Conservation (phyloP, 1,139 yeast genomes). For the Saccharomyces hybrid region DNA sequence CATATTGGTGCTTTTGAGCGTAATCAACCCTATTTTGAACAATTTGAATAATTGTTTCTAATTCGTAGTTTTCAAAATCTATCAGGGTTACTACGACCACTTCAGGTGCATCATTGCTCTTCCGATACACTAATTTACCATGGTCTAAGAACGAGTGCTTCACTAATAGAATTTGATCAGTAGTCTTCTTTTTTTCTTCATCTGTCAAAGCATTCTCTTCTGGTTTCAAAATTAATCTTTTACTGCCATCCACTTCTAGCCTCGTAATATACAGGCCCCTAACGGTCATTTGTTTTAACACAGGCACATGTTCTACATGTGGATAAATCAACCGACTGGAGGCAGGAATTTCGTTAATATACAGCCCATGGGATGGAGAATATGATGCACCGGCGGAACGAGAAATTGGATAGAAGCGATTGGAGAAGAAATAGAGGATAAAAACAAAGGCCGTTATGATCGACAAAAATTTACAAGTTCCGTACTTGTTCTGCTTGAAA, state of each 20-base stretch:
- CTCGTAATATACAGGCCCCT: conserved; percentile 42
- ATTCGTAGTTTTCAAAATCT: conserved; percentile 62
- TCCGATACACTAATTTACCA: conserved; percentile 50
- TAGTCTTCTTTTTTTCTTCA: conserved; percentile 35
- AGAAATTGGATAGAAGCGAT: conserved; percentile 8
- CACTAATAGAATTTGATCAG: conserved; percentile 37
- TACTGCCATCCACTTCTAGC: conserved; percentile 36
- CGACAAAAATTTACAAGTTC: conserved; percentile 1
- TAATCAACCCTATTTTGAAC: conserved; percentile 78
- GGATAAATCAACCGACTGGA: conserved; percentile 54
- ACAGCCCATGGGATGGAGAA: conserved; percentile 36
- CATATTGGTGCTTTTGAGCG: conserved; percentile 67
- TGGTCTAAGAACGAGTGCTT: conserved; percentile 55
- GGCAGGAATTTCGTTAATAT: conserved; percentile 39
- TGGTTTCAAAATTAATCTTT: conserved; percentile 40
- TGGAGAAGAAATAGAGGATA: conserved; percentile 8
- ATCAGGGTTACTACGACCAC: conserved; percentile 73
- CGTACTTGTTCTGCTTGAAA: background rate
- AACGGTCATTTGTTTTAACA: conserved; percentile 48
- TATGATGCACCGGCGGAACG: conserved; percentile 6
- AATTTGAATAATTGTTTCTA: conserved; percentile 51
- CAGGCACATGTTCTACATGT: conserved; percentile 55
- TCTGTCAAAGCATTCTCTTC: conserved; percentile 39
- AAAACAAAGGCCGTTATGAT: conserved; percentile 7
- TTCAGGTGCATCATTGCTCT: conserved; percentile 46